phyloP scores from a whole-genome alignment of 371 early-diverging fungal genomes.

The Mortierella polycephala region DNA sequence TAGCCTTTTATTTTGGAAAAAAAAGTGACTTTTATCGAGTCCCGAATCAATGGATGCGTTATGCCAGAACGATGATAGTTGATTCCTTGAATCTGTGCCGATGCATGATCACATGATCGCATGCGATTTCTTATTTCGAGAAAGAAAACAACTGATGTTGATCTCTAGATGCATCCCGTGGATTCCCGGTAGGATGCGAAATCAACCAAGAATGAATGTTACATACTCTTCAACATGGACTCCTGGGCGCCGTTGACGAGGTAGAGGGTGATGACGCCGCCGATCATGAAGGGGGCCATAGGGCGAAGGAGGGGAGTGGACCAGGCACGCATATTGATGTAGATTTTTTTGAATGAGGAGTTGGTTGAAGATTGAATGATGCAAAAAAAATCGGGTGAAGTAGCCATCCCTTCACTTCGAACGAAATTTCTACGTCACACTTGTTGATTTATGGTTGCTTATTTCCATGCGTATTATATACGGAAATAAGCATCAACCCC shows the following conservation, averaged over 20 bases:
- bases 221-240: conserved; percentile 43
- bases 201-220: background rate
- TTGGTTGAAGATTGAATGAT: background rate
- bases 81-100: background rate
- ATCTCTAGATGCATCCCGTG: background rate
- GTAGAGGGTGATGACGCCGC: conserved; percentile 54
- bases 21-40: background rate
- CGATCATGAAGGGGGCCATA: conserved; percentile 52
- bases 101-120: background rate
- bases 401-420: too few species aligned
- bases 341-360: conserved; percentile 12
- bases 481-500: too few species aligned
- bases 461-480: too few species aligned
- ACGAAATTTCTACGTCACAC: too few species aligned
- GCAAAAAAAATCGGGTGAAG: too few species aligned
- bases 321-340: conserved; percentile 50
- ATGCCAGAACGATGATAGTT: background rate
- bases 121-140: too few species aligned
- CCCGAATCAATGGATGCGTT: background rate
- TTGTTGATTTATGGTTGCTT: too few species aligned
- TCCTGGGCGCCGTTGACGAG: conserved; percentile 45
- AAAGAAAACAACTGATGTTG: too few species aligned
- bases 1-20: background rate
- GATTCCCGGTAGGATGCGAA: conserved; percentile 2
- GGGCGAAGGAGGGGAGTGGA: conserved; percentile 50